Conservation (phyloP, 331 rosid genomes). For the Ulmus americana region DNA sequence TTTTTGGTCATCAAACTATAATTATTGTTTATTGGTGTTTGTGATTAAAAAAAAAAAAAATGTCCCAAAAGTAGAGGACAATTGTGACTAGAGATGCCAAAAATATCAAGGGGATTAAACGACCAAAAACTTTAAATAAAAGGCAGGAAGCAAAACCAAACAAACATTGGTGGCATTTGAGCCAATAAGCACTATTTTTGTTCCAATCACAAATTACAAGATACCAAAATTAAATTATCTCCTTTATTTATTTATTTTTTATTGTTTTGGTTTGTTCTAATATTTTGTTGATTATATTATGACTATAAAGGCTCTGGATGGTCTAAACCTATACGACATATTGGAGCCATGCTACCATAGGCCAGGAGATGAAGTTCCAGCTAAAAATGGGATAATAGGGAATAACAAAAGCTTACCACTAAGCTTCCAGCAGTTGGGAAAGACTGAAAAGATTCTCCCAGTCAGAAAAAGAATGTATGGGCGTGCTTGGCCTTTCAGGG, state of each 20-base stretch:
- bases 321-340: conserved; percentile 35
- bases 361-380: background rate
- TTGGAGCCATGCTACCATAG: conserved; percentile 45
- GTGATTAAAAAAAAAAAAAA: too few relatives aligned
- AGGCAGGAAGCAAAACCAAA: too few relatives aligned
- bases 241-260: background rate
- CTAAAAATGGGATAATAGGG: background rate
- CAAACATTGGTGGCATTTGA: too few relatives aligned
- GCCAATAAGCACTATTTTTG: too few relatives aligned
- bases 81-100: too few relatives aligned
- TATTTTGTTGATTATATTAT: background rate
- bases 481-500: conserved; percentile 46
- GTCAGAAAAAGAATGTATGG: conserved; percentile 49
- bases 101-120: too few relatives aligned
- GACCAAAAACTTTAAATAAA: too few relatives aligned
- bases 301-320: conserved; percentile 22
- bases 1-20: too few relatives aligned
- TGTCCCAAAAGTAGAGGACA: too few relatives aligned
- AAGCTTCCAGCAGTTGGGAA: conserved; percentile 41
- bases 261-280: background rate
- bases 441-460: conserved; percentile 28
- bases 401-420: conserved; percentile 22
- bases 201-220: too few relatives aligned
- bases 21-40: too few relatives aligned
- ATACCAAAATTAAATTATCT: background rate